A percentile compares a stretch with the other conserved stretches of the same genome.
These are phyloP conservation scores for Yarrowia keelungensis DNA, from an alignment of 805 yeast species.

Conservation along the genomic window DNA sequence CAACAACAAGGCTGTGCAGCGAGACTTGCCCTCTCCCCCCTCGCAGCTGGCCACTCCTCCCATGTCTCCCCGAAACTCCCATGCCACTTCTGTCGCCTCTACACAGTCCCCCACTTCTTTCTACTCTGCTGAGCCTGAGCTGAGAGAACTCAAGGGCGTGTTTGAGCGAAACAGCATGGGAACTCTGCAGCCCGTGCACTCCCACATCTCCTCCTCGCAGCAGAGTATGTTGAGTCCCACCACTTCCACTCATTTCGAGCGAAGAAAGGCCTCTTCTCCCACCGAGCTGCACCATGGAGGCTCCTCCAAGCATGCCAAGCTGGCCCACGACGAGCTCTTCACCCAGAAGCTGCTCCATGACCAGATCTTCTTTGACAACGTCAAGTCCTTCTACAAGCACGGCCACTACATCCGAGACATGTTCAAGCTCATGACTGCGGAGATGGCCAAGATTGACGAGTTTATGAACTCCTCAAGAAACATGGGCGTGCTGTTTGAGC, in stretches of 20 bases:
- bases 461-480: constrained; percentile 4
- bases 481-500: constrained; percentile 9
- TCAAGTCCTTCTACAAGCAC: constrained; percentile 24
- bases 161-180: constrained; percentile 21
- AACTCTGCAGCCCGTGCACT: neutral
- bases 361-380: constrained; percentile 23
- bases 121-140: constrained; percentile 27
- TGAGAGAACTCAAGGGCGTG: constrained; percentile 28
- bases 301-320: constrained; percentile 21
- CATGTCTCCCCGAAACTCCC: constrained; percentile 26
- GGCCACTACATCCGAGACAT: constrained; percentile 35
- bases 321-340: constrained; percentile 28
- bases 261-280: constrained; percentile 26
- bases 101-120: constrained; percentile 8
- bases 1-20: constrained; percentile 37
- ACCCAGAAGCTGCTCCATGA: constrained; percentile 36
- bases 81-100: neutral
- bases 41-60: constrained; percentile 23
- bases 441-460: constrained; percentile 29
- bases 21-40: constrained; percentile 15
- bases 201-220: neutral
- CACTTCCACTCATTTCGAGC: constrained; percentile 6
- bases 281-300: constrained; percentile 21
- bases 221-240: constrained; percentile 17
- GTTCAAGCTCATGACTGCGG: constrained; percentile 26